Evolutionary conservation across 805 yeast genomes (phyloP).

Genomic region (Suhomyces xylopsoci): DNA sequence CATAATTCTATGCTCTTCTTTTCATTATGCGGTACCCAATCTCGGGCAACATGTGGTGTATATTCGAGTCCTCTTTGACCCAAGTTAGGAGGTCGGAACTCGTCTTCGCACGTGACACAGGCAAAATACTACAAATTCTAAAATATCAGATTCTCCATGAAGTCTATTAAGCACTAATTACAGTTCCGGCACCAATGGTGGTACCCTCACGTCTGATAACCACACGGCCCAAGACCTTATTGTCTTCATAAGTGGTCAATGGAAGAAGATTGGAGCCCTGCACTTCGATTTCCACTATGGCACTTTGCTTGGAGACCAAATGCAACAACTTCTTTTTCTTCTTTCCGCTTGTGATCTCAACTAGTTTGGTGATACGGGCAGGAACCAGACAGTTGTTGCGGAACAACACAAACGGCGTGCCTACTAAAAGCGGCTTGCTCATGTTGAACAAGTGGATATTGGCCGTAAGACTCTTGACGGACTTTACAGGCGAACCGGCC

Average conservation of each 20-base stretch:
- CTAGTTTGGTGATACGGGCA: constrained; percentile 55
- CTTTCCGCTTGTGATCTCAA: constrained; percentile 20
- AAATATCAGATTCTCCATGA: too few species aligned
- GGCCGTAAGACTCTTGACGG: constrained; percentile 28
- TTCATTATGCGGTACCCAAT: too few species aligned
- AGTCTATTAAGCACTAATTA: constrained; percentile 13
- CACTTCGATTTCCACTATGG: constrained; percentile 54
- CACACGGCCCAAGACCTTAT: constrained; percentile 58
- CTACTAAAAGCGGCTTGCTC: constrained; percentile 71
- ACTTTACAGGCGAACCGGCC: constrained; percentile 20
- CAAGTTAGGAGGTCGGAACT: too few species aligned
- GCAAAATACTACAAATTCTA: too few species aligned
- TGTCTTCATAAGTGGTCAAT: constrained; percentile 45
- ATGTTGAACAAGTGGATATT: constrained; percentile 37
- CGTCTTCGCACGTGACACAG: too few species aligned
- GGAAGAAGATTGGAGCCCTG: constrained; percentile 49
- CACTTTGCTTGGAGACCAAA: constrained; percentile 57
- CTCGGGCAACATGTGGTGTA: too few species aligned
- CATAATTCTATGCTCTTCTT: too few species aligned
- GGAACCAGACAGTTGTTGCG: constrained; percentile 73
- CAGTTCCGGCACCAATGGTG: constrained; percentile 66
- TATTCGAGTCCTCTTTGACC: too few species aligned
- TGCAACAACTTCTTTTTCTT: constrained; percentile 41
- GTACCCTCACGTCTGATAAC: constrained; percentile 67
- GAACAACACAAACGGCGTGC: constrained; percentile 74